phyloP scores from a whole-genome alignment of 495 filamentous ascomycete species.

The Xylaria intraflava region DNA sequence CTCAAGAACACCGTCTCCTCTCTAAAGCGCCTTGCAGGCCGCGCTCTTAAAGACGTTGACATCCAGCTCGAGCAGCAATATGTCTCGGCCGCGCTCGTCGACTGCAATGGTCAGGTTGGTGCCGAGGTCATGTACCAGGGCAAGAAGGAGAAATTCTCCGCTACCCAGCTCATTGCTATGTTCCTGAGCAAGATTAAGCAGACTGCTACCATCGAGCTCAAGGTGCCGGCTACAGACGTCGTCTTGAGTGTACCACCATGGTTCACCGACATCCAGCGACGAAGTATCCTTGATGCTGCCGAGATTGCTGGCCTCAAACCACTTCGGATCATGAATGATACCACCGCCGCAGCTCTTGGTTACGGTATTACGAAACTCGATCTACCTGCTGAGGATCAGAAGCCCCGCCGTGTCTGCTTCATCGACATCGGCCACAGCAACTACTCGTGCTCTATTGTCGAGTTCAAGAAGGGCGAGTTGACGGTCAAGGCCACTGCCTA shows the following conservation, averaged over 20 bases:
- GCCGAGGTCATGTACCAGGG: constrained; percentile 90
- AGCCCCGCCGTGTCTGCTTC: constrained; percentile 85
- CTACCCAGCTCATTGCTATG: constrained; percentile 88
- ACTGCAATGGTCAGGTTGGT: constrained; percentile 89
- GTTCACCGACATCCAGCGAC: constrained; percentile 93
- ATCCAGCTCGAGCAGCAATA: constrained; percentile 84
- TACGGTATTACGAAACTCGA: constrained; percentile 97
- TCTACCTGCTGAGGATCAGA: constrained; percentile 82
- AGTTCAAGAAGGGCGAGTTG: constrained; percentile 96
- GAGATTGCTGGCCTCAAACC: constrained; percentile 92
- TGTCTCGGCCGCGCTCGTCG: constrained; percentile 79
- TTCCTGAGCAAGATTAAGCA: constrained; percentile 90
- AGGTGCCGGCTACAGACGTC: constrained; percentile 87
- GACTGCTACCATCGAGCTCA: constrained; percentile 80
- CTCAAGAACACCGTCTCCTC: constrained; percentile 95
- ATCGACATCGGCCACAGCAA: constrained; percentile 96
- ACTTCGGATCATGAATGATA: constrained; percentile 95
- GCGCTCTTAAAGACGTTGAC: constrained; percentile 82
- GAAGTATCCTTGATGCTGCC: constrained; percentile 82
- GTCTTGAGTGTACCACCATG: constrained; percentile 92
- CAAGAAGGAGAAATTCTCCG: constrained; percentile 88
- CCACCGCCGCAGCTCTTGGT: constrained; percentile 89
- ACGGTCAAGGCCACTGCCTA: constrained; percentile 87
- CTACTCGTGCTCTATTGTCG: constrained; percentile 88
- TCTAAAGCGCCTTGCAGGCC: constrained; percentile 86